Base-by-base conservation (phyloP, 2,329 filamentous ascomycete species). In the Neopestalotiopsis sp. region DNA sequence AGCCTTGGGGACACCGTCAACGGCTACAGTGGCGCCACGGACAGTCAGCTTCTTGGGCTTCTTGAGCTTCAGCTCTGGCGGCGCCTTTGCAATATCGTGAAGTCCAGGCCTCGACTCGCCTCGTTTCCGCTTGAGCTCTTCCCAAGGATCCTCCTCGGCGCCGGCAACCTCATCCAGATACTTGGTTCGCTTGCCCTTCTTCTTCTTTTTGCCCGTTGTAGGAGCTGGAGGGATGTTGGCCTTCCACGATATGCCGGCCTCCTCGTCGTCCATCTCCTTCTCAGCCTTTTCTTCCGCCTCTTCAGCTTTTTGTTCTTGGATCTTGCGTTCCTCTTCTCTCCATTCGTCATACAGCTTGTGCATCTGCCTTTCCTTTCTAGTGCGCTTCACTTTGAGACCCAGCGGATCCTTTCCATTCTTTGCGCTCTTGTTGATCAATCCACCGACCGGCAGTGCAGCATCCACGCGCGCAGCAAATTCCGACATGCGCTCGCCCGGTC, bases 381-480 rank as follows among this genome's bases (percentile, higher is more conserved):
- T 98, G 65, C 89, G 86, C 71, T 89, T 87, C 20, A 90, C 87
- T 77, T 94, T 92, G 9, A 91, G 76, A 0, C 92, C 89, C 42
- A 88, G 81, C 6, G 90, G 87, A 70, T 91, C 90, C 72, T 89
- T 91, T 66, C 88, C 90, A 56, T 85, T 83, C 73, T 86, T 89
- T 9, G 86, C 80, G 0, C 86, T 87, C 75, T 91, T 92, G 72
- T 86, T 89, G 68, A 89, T 85, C 9, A 98, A 85, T 0, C 91
- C 91, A 7, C 89, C 84, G 0, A 99, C 82, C 0, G 95, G 95
- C 6, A 98, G 85, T 0, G 93, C 90, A 63, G 93, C 92, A 77
- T 98, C 92, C 6, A 99, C 96, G 38, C 95, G 90, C 12, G 91
- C 89, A 7, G 90, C 85, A 77, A 97, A 99, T 66, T 97, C 92